Evolutionary conservation across 2,329 filamentous ascomycete species (phyloP).

Genomic region (Chaetothyriales sp.): DNA sequence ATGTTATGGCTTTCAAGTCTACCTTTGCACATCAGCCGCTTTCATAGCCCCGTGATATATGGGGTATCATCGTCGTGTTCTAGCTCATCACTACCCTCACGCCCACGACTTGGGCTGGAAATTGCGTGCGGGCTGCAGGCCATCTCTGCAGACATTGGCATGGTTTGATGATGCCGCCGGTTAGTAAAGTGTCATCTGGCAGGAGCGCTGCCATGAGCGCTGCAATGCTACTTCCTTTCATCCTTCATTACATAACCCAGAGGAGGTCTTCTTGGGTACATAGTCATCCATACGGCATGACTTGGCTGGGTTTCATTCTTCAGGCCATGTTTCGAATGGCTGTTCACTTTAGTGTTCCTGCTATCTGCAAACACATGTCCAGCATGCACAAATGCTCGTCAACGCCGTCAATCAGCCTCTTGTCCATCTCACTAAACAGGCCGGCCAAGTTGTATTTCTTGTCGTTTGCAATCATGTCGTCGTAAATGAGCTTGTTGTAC

Average conservation of each 20-base stretch:
- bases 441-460: slow-evolving; percentile 86
- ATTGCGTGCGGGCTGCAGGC: no score
- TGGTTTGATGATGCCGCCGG: no score
- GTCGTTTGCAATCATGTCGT: slow-evolving; percentile 67
- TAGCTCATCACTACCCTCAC: not conserved
- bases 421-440: slow-evolving; percentile 87
- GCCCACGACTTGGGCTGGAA: not conserved
- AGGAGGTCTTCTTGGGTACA: no score
- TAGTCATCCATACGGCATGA: not conserved
- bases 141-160: no score
- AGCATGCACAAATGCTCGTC: slow-evolving; percentile 89
- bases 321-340: not conserved
- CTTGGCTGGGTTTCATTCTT: not conserved
- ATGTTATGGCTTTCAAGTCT: no score
- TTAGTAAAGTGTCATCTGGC: no score
- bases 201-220: no score
- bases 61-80: not conserved
- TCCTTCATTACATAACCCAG: no score
- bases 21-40: no score
- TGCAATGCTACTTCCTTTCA: no score
- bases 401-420: slow-evolving; percentile 82
- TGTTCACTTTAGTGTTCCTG: slow-evolving; percentile 28
- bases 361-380: slow-evolving; percentile 71
- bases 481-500: slow-evolving; percentile 69
- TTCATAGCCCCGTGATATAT: not conserved